Evolutionary conservation across 768 basidiomycete genomes (phyloP), one percentile per base, ranked within the genome.

Genomic region (Termitomyces sp.): DNA sequence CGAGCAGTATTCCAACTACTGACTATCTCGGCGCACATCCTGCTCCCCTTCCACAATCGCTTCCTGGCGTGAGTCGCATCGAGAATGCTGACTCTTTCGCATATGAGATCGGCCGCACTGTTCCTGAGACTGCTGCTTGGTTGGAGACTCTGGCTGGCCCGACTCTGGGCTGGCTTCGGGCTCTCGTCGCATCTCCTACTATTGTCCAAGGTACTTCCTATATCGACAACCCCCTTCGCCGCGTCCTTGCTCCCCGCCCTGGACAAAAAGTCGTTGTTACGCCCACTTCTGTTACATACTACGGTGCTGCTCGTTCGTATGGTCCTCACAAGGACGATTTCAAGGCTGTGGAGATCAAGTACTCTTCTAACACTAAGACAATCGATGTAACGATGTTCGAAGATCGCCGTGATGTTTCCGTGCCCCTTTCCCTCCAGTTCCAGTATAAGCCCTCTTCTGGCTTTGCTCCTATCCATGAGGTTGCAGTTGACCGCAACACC

Each of bases 391-490:
- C 83, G 0, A 76, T 98, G 61, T 87, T 78, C 68, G 95, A 98
- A 71, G 95, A 96, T 62, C 89, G 94, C 44, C 82, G 71, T 16
- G 86, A 82, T 31, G 79, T 78, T 29, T 82, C 90, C 3, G 84
- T 98, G 29, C 92, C 95, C 21, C 85, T 99, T 27, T 66, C 74
- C 43, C 83, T 99, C 64, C 79, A 86, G 62, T 98, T 94, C 81
- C 70, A 78, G 57, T 98, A 98, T 74, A 84, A 87, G 64, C 94
- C 95, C 6, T 85, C 89, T 7, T 86, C 86, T 74, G 93, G 92
- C 41, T 97, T 81, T 60, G 89, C 90, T 2, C 95, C 97, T 23
- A 94, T 99, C 63, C 95, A 96, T 66, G 97, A 98, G 70, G 74
- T 96, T 56, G 82, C 85, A 5, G 79, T 82, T 9, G 90, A 82